A percentile compares a stretch with the other conserved stretches of the same genome.
phyloP scores from a whole-genome alignment of 2,329 filamentous ascomycete species.

The Penicillium sp. region DNA sequence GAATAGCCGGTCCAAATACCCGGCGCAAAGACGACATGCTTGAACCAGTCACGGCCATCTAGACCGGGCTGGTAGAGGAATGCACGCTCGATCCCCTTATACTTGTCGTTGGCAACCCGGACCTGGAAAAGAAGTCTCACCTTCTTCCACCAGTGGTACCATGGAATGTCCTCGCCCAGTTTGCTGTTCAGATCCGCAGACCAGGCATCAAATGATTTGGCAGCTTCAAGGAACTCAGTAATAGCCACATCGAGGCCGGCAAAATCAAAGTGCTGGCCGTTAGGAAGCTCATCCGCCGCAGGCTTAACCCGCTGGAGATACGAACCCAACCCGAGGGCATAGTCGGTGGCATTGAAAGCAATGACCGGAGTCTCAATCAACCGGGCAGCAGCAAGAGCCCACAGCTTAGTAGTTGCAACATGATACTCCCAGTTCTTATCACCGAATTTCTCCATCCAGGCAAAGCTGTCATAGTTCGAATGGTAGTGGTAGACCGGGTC shows the following conservation, averaged over 20 bases:
- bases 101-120: slow-evolving; percentile 72
- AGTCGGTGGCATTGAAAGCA: slow-evolving; percentile 67
- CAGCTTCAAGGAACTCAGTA: slow-evolving; percentile 51
- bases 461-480: slow-evolving; percentile 79
- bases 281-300: slow-evolving; percentile 29
- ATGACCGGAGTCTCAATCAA: slow-evolving; percentile 67
- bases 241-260: slow-evolving; percentile 55
- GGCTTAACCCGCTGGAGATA: slow-evolving; percentile 46
- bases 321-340: slow-evolving; percentile 59
- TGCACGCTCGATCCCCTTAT: slow-evolving; percentile 80
- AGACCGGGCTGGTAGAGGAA: slow-evolving; percentile 78
- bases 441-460: slow-evolving; percentile 81
- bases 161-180: slow-evolving; percentile 64
- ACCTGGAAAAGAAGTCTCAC: slow-evolving; percentile 67
- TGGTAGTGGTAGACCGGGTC: slow-evolving; percentile 74
- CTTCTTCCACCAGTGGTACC: slow-evolving; percentile 77
- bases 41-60: slow-evolving; percentile 84
- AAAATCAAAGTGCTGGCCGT: slow-evolving; percentile 44
- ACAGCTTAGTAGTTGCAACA: slow-evolving; percentile 66
- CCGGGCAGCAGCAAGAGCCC: slow-evolving; percentile 64
- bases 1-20: slow-evolving; percentile 91
- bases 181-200: slow-evolving; percentile 54
- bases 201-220: slow-evolving; percentile 56
- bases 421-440: slow-evolving; percentile 68
- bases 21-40: slow-evolving; percentile 91